Evolutionary conservation across 106 monocot species (phyloP).

Genomic region (Dioscorea alata): DNA sequence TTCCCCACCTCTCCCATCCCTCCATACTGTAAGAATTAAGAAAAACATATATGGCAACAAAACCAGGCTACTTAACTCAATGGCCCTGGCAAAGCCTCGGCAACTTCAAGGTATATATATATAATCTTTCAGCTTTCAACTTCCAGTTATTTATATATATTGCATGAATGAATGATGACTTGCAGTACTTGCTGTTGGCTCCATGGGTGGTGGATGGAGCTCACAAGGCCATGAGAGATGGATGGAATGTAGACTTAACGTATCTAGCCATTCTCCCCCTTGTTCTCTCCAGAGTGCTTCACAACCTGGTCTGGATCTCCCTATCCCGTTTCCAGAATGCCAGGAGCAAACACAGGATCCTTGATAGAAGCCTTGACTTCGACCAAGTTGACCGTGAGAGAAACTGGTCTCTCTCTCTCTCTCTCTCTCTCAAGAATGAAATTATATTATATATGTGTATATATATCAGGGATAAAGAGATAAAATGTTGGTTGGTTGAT

Average conservation of each 20-base stretch:
- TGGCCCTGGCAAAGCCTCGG: slow-evolving; percentile 16
- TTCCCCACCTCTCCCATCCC: background rate
- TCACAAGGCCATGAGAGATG: background rate
- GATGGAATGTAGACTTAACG: slow-evolving; percentile 3
- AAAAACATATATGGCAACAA: slow-evolving; percentile 2
- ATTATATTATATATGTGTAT: too few relatives aligned
- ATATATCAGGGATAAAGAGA: background rate
- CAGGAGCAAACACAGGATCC: slow-evolving; percentile 48
- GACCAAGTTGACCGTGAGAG: slow-evolving; percentile 73
- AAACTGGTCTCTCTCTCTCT: slow-evolving; percentile 32
- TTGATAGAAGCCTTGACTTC: slow-evolving; percentile 53
- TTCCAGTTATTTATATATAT: background rate
- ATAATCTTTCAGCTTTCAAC: background rate
- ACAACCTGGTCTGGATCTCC: slow-evolving; percentile 62
- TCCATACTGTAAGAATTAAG: too few relatives aligned
- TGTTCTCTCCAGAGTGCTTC: slow-evolving; percentile 18
- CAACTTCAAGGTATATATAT: slow-evolving; percentile 7
- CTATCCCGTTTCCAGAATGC: slow-evolving; percentile 52
- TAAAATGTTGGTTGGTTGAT: background rate
- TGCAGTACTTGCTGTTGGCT: slow-evolving; percentile 29
- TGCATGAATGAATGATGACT: too few relatives aligned
- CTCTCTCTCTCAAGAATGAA: too few relatives aligned
- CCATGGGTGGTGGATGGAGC: slow-evolving; percentile 13
- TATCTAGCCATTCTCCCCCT: slow-evolving; percentile 19
- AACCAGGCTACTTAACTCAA: slow-evolving; percentile 6